A percentile compares a stretch with the other conserved stretches of the same genome.
phyloP scores from a whole-genome alignment of 495 filamentous ascomycete genomes.

The Penicillium chermesinum region DNA sequence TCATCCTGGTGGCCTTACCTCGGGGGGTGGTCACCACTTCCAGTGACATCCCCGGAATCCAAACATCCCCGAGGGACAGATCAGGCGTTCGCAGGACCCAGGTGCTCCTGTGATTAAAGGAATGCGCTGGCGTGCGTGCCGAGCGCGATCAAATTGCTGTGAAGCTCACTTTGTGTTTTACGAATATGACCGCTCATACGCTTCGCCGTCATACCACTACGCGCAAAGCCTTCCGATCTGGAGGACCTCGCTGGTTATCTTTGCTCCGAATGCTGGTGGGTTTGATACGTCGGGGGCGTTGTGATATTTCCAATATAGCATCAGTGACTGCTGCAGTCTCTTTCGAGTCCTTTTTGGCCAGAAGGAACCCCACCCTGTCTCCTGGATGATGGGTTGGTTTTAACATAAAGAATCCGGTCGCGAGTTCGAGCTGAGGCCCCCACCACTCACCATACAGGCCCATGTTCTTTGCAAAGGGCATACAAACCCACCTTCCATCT shows the following conservation, averaged over 20 bases:
- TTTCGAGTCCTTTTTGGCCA: conserved; percentile 8
- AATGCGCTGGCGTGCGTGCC: conserved; percentile 6
- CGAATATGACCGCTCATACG: conserved; percentile 37
- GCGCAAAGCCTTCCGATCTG: conserved; percentile 14
- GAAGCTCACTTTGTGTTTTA: conserved; percentile 28
- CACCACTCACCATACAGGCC: conserved; percentile 38
- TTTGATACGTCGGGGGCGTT: conserved; percentile 39
- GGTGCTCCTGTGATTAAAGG: conserved; percentile 19
- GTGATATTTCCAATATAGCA: conserved; percentile 29
- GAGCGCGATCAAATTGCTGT: conserved; percentile 16
- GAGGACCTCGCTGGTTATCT: conserved; percentile 33
- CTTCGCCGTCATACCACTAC: conserved; percentile 37
- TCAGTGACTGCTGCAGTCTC: conserved; percentile 19
- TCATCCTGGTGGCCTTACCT: conserved; percentile 19
- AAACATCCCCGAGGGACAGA: conserved; percentile 40
- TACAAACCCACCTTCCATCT: conserved; percentile 28
- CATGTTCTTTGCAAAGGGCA: conserved; percentile 46
- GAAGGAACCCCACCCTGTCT: conserved; percentile 26
- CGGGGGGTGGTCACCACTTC: conserved; percentile 23
- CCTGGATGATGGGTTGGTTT: conserved; percentile 8
- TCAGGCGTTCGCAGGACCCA: conserved; percentile 34
- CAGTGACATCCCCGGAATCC: conserved; percentile 30
- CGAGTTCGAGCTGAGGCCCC: not conserved
- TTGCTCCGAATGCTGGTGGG: conserved; percentile 37
- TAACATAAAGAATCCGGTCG: not conserved